Base-by-base conservation (phyloP, 2,329 filamentous ascomycete genomes). In the Orbilia brochopaga region DNA sequence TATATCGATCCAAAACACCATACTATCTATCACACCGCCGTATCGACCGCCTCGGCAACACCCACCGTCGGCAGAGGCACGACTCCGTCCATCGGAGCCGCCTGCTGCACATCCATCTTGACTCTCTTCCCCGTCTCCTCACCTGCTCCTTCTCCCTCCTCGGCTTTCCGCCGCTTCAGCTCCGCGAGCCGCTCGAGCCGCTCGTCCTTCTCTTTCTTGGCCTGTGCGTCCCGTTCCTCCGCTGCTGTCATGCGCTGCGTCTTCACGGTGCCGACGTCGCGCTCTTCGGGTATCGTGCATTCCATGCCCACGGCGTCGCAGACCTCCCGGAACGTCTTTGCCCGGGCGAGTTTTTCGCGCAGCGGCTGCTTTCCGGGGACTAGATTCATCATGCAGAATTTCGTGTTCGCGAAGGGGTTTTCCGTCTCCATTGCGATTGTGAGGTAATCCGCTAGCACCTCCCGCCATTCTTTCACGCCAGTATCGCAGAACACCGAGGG, bases 331-430 rank as follows among this genome's bases (percentile, higher is more conserved):
- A 97, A 96, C 75, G 85, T 89, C 80, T 88, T 92, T 70, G 85
- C 84, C 52, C 81, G 80, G 73, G 85, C 86, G 75, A 94, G 83
- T 2, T 82, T 79, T 67, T 84, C 83, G 78, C 89, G 90, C 0
- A 82, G 82, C 42, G 85, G 82, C 91, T 0, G 92, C 91, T 23
- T 97, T 86, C 80, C 97, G 85, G 79, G 96, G 91, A 46, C 86
- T 86, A 99, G 85, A 32, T 94, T 83, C 56, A 73, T 15, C 6
- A 67, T 21, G n/a, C 69, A 73, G 78, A 90, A 99, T 79, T 99
- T 99, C 3, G 92, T 96, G 81, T 99, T 99, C 50, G 90, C 89
- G 79, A 88, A 94, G 73, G 88, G 87, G 79, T 99, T 97, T 78
- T 93, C 88, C 11, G 91, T 86, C 63, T 90, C 86, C 76, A 99